phyloP scores from a whole-genome alignment of 2,329 filamentous ascomycete species.

The Ramularia endophylla region DNA sequence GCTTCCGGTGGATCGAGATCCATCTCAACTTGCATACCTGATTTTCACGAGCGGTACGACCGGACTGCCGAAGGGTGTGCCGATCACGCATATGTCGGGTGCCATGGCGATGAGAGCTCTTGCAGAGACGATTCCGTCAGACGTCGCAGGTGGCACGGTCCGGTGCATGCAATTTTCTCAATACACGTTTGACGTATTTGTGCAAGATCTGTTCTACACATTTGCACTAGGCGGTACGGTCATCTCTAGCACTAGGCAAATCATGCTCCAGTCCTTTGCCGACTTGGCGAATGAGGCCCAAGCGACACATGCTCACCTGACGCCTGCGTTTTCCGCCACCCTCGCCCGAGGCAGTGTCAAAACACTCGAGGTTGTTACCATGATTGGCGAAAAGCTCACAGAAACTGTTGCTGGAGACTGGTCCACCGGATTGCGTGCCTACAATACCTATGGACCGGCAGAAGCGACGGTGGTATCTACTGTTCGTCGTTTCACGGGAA shows the following conservation, averaged over 20 bases:
- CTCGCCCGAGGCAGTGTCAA: slow-evolving; percentile 4
- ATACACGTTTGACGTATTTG: slow-evolving; percentile 38
- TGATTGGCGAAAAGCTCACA: slow-evolving; percentile 12
- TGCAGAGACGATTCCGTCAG: slow-evolving; percentile 7
- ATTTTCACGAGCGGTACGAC: slow-evolving; percentile 37
- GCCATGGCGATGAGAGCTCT: slow-evolving; percentile 32
- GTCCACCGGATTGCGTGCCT: slow-evolving; percentile 6
- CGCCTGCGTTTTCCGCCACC: slow-evolving; percentile 8
- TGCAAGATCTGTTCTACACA: slow-evolving; percentile 25
- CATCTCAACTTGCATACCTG: slow-evolving; percentile 56
- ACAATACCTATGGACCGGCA: slow-evolving; percentile 14
- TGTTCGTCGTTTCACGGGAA: slow-evolving; percentile 10
- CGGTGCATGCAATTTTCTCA: slow-evolving; percentile 33
- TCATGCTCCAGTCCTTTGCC: slow-evolving; percentile 13
- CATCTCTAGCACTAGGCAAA: slow-evolving; percentile 11
- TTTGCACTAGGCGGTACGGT: slow-evolving; percentile 11
- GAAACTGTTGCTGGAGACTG: slow-evolving; percentile 6
- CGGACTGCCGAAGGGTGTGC: slow-evolving; percentile 36
- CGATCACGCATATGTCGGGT: slow-evolving; percentile 33
- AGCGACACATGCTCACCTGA: slow-evolving; percentile 12
- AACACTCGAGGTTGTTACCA: slow-evolving; percentile 13
- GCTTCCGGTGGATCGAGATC: slow-evolving; percentile 3
- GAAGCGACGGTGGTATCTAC: slow-evolving; percentile 14
- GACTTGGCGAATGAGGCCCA: slow-evolving; percentile 2
- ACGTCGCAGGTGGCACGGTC: slow-evolving; percentile 2